Evolutionary conservation across 805 yeast species (phyloP), one percentile per base, ranked within the genome.

Genomic region (Suhomyces tanzawaensis): DNA sequence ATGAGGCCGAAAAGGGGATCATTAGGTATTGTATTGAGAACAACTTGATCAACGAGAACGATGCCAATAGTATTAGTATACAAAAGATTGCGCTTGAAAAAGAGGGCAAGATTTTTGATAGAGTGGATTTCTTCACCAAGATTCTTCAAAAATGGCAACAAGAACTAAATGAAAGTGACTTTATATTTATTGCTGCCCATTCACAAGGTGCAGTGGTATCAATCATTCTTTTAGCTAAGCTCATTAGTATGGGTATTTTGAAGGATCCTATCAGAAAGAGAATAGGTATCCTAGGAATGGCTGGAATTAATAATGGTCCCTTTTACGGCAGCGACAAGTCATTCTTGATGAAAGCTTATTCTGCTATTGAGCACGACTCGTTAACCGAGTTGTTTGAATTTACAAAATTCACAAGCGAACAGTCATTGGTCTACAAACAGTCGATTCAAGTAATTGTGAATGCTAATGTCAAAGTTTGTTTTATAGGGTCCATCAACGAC

Each of bases 161-260:
- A n/a, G 73, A 71, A 23, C 62, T 85, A 13, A 64, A 68, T 32
- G 67, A 64, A 12, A 91, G 96, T 0, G 98, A 91, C 59, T 83
- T 84, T 45, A 77, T 91, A n/a, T 88, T 83, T 55, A 76, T 91
- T 45, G 96, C 96, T 1, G 82, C 95, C 1, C 99, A 91, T 61
- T 90, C 97, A 0, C 99, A 91, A 60, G 99, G 99, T 0, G 82
- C 91, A 32, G 97, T 96, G 0, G 98, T 93, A 0, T 77, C 95
- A 0, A 79, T 88, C 1, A 81, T 87, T 22, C 58, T 91, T 19
- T 62, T 89, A n/a, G 83, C 95, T 0, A 73, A 74, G 47, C 69
- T 91, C 29, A 74, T 91, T 9, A 83, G 78, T 58, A 59, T 47
- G 60, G 93, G 57, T 17, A 66, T 57, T 30, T 65, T 53, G 52